A percentile compares a stretch with the other conserved stretches of the same genome.
These are phyloP conservation scores for Novakomyces olei DNA, from an alignment of 805 yeast genomes.

Conservation along the genomic window DNA sequence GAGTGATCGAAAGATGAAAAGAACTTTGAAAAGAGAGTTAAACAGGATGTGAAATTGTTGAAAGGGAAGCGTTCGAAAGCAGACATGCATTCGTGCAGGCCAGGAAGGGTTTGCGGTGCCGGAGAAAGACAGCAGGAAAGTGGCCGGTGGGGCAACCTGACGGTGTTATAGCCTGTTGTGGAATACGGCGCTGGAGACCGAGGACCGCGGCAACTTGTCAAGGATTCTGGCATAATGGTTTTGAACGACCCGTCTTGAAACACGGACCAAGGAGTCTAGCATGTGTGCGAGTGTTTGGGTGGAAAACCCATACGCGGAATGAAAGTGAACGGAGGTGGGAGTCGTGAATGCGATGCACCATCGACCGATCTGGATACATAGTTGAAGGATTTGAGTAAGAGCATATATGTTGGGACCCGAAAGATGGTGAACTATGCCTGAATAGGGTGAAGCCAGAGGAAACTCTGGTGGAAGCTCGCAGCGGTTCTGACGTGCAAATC, in stretches of 20 bases:
- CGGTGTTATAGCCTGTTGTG: constrained; percentile 11
- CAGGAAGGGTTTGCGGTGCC: constrained; percentile 20
- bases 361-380: constrained; percentile 20
- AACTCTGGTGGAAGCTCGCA: constrained; percentile 26
- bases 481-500: constrained; percentile 26
- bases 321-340: constrained; percentile 21
- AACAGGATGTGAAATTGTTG: constrained; percentile 25
- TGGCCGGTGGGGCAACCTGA: constrained; percentile 13
- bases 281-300: constrained; percentile 23
- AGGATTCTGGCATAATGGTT: constrained; percentile 21
- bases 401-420: constrained; percentile 27
- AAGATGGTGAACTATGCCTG: constrained; percentile 26
- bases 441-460: constrained; percentile 26
- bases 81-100: constrained; percentile 18
- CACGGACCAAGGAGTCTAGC: constrained; percentile 24
- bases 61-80: constrained; percentile 24
- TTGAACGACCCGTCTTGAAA: constrained; percentile 19
- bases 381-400: constrained; percentile 23
- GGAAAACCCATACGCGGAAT: constrained; percentile 22
- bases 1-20: constrained; percentile 27
- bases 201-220: constrained; percentile 18
- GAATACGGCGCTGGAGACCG: constrained; percentile 9
- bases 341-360: constrained; percentile 16
- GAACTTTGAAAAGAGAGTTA: constrained; percentile 25
- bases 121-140: constrained; percentile 18